Conservation (phyloP, 345 rosid genomes). For the Cardamine occulta region DNA sequence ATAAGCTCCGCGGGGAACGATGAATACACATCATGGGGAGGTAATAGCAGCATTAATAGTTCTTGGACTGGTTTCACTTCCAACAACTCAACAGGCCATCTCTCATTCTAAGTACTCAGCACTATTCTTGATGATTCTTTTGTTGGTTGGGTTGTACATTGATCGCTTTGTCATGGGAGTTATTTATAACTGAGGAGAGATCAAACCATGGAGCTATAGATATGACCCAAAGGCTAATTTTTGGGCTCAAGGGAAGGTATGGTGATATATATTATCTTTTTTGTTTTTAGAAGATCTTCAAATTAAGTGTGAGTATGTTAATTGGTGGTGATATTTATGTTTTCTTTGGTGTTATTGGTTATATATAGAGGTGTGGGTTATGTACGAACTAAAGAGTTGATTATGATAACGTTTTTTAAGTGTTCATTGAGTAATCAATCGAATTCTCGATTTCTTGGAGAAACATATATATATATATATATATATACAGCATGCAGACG, state of each 20-base stretch:
- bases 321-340: conserved; percentile 21
- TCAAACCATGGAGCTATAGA: conserved; percentile 29
- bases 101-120: conserved; percentile 37
- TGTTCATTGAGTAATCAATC: conserved; percentile 16
- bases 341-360: conserved; percentile 35
- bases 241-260: conserved; percentile 33
- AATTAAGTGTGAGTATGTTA: conserved; percentile 35
- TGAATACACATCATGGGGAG: conserved; percentile 44
- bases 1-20: conserved; percentile 18
- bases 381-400: conserved; percentile 26
- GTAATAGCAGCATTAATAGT: conserved; percentile 28
- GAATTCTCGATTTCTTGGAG: conserved; percentile 13
- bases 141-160: conserved; percentile 44
- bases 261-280: conserved; percentile 23
- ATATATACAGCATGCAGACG: neutral
- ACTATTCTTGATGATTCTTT: conserved; percentile 42
- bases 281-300: neutral
- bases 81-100: conserved; percentile 43
- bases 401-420: conserved; percentile 32
- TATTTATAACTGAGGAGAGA: conserved; percentile 13
- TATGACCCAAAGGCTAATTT: conserved; percentile 33
- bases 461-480: neutral
- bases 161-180: conserved; percentile 24
- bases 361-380: conserved; percentile 34
- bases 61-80: conserved; percentile 38